These are phyloP conservation scores for Volvox reticuliferus DNA, from an alignment of 139 green algal species.

Conservation along the genomic window DNA sequence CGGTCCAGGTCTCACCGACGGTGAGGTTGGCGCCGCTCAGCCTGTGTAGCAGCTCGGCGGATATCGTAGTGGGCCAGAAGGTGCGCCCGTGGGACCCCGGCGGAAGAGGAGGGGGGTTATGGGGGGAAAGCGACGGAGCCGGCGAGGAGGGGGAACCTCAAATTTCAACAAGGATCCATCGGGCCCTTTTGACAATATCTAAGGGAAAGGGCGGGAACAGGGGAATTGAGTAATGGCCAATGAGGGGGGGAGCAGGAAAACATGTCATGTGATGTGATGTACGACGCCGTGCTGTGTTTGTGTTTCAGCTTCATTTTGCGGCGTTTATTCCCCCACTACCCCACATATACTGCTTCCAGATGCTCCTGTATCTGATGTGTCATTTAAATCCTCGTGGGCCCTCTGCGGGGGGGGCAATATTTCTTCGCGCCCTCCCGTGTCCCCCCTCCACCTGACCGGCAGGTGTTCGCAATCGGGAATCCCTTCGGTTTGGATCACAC, in stretches of 20 bases:
- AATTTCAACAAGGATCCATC: no score
- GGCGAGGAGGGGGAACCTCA: neutral
- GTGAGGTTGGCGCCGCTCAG: slow-evolving; percentile 52
- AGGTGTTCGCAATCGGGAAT: slow-evolving; percentile 93
- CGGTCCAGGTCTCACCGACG: neutral
- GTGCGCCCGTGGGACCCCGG: neutral
- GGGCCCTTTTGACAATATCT: no score
- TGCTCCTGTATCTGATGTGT: no score
- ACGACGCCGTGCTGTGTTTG: no score
- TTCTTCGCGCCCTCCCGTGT: neutral
- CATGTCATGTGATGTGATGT: neutral
- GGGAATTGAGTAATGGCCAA: neutral
- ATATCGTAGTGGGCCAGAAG: slow-evolving; percentile 85
- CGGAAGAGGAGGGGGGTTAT: neutral
- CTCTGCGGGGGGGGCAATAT: no score
- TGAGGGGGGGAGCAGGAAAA: neutral
- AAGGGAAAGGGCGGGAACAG: neutral
- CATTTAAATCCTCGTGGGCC: no score
- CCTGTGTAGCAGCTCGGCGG: slow-evolving; percentile 50
- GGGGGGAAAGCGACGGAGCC: neutral
- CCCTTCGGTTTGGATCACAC: slow-evolving; percentile 91
- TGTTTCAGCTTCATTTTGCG: no score
- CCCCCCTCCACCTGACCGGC: slow-evolving; percentile 27
- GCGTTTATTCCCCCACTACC: no score
- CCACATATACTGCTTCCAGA: no score